Evolutionary conservation across 225 moss, liverwort and hornwort species (phyloP).

Genomic region (Physcomitrium patens): DNA sequence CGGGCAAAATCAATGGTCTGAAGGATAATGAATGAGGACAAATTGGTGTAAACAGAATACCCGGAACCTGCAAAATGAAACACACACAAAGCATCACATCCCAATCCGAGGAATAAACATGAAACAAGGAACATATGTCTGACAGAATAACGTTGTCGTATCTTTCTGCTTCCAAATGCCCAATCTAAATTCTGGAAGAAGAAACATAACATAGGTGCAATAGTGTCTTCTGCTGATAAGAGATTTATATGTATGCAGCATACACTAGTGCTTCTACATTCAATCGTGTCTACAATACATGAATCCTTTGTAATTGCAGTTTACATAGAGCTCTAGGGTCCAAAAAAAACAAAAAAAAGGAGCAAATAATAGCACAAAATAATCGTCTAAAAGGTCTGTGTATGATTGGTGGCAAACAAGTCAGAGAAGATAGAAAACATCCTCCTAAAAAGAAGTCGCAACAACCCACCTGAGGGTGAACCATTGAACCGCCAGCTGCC

Average conservation of each 20-base stretch:
- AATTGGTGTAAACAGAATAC: constrained; percentile 81
- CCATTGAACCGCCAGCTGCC: constrained; percentile 87
- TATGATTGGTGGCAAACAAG: neutral
- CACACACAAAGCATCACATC: constrained; percentile 11
- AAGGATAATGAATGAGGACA: constrained; percentile 89
- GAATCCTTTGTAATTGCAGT: neutral
- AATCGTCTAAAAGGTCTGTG: too few relatives aligned
- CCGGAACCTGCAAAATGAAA: constrained; percentile 60
- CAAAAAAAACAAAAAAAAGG: too few relatives aligned
- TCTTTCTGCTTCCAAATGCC: neutral
- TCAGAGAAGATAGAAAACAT: neutral
- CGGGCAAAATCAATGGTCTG: constrained; percentile 74
- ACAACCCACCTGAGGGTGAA: constrained; percentile 67
- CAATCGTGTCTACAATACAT: neutral
- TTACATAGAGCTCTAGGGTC: too few relatives aligned
- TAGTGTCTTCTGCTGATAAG: neutral
- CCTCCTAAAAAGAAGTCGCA: neutral
- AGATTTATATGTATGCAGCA: neutral
- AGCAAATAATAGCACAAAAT: too few relatives aligned
- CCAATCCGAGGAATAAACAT: neutral
- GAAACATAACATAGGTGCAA: neutral
- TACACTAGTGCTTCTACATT: too few relatives aligned
- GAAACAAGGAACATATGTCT: neutral
- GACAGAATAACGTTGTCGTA: neutral
- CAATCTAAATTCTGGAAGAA: neutral